Base-by-base conservation (phyloP, 306 rosid species). In the Clitoria ternatea region DNA sequence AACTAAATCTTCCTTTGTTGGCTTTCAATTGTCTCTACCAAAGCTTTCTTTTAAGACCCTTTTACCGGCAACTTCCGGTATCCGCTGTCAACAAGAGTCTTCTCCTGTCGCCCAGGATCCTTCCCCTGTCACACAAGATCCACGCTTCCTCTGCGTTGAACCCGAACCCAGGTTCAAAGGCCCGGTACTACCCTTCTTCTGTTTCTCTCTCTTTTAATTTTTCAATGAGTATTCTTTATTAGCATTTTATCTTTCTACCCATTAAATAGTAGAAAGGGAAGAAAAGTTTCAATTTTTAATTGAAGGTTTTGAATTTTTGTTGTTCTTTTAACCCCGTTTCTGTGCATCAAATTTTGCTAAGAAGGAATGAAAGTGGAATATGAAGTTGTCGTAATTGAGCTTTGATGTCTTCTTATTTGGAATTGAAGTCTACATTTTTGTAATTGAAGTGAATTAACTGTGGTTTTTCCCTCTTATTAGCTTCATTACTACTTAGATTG, bases 121-220 rank as follows among this genome's bases (percentile, higher is more conserved):
- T n/a, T 66, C 84, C 30, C 33, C 79, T 11, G 82, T 83, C 43
- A 83, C 88, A 13, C 22, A 49, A 56, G 96, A 78, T 53, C 82
- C 82, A 40, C 94, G 98, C 4, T 90, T 93, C 92, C 74, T 84
- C 76, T 84, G 83, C 50, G 89, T 88, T 60, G 96, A 88, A 70
- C 84, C 89, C 15, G 98, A 93, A 61, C 84, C 89, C 30, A 96
- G 89, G 50, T 85, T 79, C 66, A 71, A 77, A 37, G 98, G 98
- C 79, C 92, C 93, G 78, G 98, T 93, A 57, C 13, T 33, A 60
- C 7, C 53, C 40, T 55, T 29, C 17, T 14, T 30, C 14, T 74
- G 2, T 18, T 9, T 14, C 4, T 2, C 27, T 15, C 15, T 19
- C 4, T 36, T 13, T 1, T 26, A 24, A 1, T 61, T 11, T 5